Evolutionary conservation across 2,329 filamentous ascomycete genomes (phyloP), one percentile per base, ranked within the genome.

Genomic region (Dothideomycetes sp.): DNA sequence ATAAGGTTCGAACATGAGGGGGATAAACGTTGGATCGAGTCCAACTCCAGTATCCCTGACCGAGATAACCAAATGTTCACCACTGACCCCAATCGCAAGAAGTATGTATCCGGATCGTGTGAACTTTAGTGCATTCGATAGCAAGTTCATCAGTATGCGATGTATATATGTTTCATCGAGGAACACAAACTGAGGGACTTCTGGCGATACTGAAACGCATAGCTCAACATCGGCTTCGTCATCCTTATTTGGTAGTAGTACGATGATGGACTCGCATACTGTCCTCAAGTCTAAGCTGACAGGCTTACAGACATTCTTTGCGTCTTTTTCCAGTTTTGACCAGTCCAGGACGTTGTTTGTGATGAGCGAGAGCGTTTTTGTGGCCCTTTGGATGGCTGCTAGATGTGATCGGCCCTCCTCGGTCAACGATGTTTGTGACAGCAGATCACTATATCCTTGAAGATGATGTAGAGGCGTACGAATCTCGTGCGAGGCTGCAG

Each of bases 1-100:
- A 54, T 93, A 93, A 0, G 86, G 86, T 56, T 93, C 85, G 54
- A 93, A 93, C 5, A 93, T 82, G 50, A 80, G 79, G 41, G 82
- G 69, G 49, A 85, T 83, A 60, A 91, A 76, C 47, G 79, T 67
- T 5, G 76, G 72, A 0, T 84, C 76, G 43, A 93, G 89, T 13
- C 86, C 85, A 0, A 84, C 84, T 0, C 85, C 85, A 0, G 78
- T 87, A 50, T 93, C 86, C 57, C 87, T 73, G 1, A 93, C 84
- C 54, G 35, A 51, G 7, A 29, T 38, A 19, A 45, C 28, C 17
- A 45, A 13, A 12, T 34, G 22, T 18, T 38, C 28, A 15, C 29
- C 38, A 19, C 27, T 34, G 33, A 41, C 27, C 20, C 37, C 32
- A 12, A 45, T 41, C 6, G 32, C 33, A 3, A 91, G 73, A 27